These are phyloP conservation scores for Teratosphaeriaceae sp. DNA, from an alignment of 2,329 filamentous ascomycete genomes.

Conservation along the genomic window DNA sequence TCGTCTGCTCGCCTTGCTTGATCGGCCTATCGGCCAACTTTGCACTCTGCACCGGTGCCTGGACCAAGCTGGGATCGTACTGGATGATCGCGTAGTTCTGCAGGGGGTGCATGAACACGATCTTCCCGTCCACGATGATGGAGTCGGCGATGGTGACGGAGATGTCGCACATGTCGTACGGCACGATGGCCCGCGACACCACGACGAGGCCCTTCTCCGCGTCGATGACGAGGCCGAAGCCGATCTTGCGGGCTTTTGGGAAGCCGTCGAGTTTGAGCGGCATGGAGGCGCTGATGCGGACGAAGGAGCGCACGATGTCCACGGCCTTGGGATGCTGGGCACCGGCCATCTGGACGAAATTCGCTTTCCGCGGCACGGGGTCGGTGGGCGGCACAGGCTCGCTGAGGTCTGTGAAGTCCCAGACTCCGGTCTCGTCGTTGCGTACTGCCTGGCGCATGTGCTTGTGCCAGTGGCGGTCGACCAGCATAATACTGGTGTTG, in stretches of 20 bases:
- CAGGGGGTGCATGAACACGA: slow-evolving; percentile 90
- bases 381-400: slow-evolving; percentile 70
- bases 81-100: slow-evolving; percentile 96
- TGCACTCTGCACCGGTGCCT: slow-evolving; percentile 86
- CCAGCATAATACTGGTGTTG: slow-evolving; percentile 84
- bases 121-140: slow-evolving; percentile 87
- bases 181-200: slow-evolving; percentile 88
- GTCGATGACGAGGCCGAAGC: slow-evolving; percentile 95
- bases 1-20: slow-evolving; percentile 87
- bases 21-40: slow-evolving; percentile 74
- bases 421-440: slow-evolving; percentile 83
- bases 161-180: slow-evolving; percentile 95
- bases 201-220: slow-evolving; percentile 92
- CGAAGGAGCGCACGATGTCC: slow-evolving; percentile 89
- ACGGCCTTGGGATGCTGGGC: slow-evolving; percentile 85
- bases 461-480: slow-evolving; percentile 92
- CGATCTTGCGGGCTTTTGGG: slow-evolving; percentile 86
- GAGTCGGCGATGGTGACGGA: slow-evolving; percentile 94
- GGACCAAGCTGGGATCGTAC: slow-evolving; percentile 89
- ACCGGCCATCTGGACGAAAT: slow-evolving; percentile 87
- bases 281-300: slow-evolving; percentile 87
- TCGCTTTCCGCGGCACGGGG: slow-evolving; percentile 68
- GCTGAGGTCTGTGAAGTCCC: slow-evolving; percentile 86
- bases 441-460: slow-evolving; percentile 91
- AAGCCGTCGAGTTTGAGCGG: slow-evolving; percentile 97